Conservation (phyloP, 805 yeast genomes). For the Hanseniaspora singularis region DNA sequence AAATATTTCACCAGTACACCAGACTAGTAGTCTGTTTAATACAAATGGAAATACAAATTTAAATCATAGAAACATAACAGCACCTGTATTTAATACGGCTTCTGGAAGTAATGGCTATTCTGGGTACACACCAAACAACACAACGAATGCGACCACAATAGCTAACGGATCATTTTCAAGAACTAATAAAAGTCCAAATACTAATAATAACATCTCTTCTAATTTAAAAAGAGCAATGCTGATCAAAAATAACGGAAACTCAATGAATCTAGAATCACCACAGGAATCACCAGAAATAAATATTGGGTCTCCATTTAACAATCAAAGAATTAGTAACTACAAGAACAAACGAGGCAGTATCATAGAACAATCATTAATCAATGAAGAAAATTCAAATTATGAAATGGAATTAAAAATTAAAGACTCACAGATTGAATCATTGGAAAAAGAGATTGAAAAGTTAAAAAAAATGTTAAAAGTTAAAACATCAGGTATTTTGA, state of each 20-base stretch:
- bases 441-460: slow-evolving; percentile 36
- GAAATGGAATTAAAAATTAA: slow-evolving; percentile 44
- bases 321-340: neutral
- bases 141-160: neutral
- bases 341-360: neutral
- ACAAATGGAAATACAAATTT: neutral
- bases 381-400: slow-evolving; percentile 29
- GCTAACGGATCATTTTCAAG: neutral
- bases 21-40: neutral
- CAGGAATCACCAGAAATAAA: neutral
- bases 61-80: slow-evolving; percentile 11
- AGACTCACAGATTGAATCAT: slow-evolving; percentile 37
- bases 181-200: slow-evolving; percentile 4
- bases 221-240: slow-evolving; percentile 10
- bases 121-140: slow-evolving; percentile 4
- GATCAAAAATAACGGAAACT: slow-evolving; percentile 7
- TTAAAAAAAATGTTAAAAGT: slow-evolving; percentile 29
- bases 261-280: neutral
- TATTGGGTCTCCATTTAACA: neutral
- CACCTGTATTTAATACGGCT: slow-evolving; percentile 8
- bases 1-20: slow-evolving; percentile 3
- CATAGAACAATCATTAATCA: neutral
- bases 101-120: neutral
- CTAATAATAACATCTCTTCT: neutral
- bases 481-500: slow-evolving; percentile 18